phyloP scores from a whole-genome alignment of 2,329 filamentous ascomycete genomes.

The Calonectria multiphialidica region DNA sequence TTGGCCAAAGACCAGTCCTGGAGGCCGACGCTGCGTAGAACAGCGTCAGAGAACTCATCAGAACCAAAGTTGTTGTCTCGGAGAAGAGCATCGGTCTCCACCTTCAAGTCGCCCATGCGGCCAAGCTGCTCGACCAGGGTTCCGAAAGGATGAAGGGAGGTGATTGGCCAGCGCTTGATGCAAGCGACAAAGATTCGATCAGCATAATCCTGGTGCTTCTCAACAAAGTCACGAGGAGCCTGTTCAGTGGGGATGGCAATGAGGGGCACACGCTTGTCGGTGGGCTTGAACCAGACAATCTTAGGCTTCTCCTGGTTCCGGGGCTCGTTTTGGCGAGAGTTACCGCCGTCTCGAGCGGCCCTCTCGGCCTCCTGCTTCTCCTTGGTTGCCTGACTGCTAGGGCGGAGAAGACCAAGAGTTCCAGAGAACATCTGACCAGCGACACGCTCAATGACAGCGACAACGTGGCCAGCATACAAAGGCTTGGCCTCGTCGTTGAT shows the following conservation, averaged over 20 bases:
- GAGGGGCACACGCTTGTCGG: constrained; percentile 96
- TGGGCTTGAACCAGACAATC: constrained; percentile 99
- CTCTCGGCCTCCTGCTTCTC: constrained; percentile 99
- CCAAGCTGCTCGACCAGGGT: constrained; percentile 97
- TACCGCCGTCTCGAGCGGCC: constrained; percentile 85
- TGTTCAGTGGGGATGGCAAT: constrained; percentile 99
- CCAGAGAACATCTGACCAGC: constrained; percentile 99
- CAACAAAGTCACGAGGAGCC: constrained; percentile 96
- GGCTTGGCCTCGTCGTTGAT: constrained; percentile 99
- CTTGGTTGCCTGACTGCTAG: constrained; percentile 98
- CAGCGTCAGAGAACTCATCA: constrained; percentile 97
- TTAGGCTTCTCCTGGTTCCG: constrained; percentile 94
- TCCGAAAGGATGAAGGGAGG: constrained; percentile 98
- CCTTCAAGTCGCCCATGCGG: constrained; percentile 96
- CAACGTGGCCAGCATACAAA: constrained; percentile 95
- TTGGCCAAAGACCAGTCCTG: constrained; percentile 91
- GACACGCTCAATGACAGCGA: constrained; percentile 96
- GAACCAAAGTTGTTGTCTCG: constrained; percentile 99
- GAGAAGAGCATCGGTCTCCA: constrained; percentile 96
- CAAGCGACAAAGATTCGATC: constrained; percentile 98
- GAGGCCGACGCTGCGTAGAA: constrained; percentile 90
- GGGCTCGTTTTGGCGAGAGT: constrained; percentile 78
- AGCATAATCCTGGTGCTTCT: constrained; percentile 97
- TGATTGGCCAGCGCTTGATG: constrained; percentile 99
- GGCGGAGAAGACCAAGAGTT: constrained; percentile 91